Evolutionary conservation across 768 basidiomycete genomes (phyloP).

Genomic region (Phlebiopsis flavidoalba): DNA sequence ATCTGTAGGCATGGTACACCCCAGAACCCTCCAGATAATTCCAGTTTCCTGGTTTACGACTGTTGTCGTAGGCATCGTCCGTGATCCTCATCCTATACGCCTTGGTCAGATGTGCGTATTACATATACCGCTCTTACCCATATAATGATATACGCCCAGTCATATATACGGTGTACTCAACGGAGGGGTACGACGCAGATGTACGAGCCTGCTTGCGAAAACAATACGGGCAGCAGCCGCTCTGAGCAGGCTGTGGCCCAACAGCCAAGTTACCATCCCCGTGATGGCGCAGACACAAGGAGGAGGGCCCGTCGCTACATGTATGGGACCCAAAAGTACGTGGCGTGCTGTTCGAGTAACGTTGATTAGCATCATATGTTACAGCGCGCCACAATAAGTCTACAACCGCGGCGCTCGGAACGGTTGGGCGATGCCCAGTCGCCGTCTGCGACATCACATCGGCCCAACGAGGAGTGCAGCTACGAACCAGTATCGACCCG

Average conservation of each 20-base stretch:
- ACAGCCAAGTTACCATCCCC: neutral
- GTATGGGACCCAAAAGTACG: constrained; percentile 9
- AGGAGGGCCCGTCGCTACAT: neutral
- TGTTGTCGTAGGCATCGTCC: constrained; percentile 60
- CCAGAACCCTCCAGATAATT: constrained; percentile 72
- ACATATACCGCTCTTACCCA: constrained; percentile 13
- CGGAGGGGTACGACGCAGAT: neutral
- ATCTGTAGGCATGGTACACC: constrained; percentile 61
- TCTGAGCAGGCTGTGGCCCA: constrained; percentile 8
- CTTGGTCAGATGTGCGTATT: constrained; percentile 36
- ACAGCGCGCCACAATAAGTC: constrained; percentile 3
- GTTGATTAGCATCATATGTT: neutral
- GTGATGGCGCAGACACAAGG: constrained; percentile 3
- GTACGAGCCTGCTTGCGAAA: neutral
- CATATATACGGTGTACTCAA: neutral
- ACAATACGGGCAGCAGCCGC: constrained; percentile 3
- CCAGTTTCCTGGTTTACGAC: constrained; percentile 81
- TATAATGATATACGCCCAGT: constrained; percentile 21
- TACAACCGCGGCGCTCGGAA: constrained; percentile 5
- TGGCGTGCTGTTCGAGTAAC: neutral
- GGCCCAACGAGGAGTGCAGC: constrained; percentile 7
- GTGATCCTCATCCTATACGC: constrained; percentile 52
- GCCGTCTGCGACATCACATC: neutral
- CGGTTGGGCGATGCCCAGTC: neutral
- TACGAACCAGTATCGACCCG: neutral